Evolutionary conservation across 495 filamentous ascomycete species (phyloP), one percentile per base, ranked within the genome.

Genomic region (Paragyromitra xinjiangensis): DNA sequence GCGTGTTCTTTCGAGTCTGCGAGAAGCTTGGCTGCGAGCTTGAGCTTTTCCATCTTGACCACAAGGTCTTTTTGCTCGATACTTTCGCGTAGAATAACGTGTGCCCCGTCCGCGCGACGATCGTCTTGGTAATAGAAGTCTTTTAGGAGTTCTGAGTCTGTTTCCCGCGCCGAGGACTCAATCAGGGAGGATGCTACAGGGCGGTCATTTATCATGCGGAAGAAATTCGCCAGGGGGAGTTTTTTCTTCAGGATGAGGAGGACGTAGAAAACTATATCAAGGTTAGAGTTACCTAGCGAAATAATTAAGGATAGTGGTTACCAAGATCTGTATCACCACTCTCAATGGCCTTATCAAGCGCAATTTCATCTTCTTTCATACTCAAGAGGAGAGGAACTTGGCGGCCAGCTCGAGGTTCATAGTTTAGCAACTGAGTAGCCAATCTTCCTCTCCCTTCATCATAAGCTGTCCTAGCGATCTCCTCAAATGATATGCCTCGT

Each of bases 41-140:
- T 89, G n/a, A 98, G 87, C 84, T 97, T 98, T 82, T 98, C 96
- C 9, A 85, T 86, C 70, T 88, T 88, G 19, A 67, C n/a, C 9
- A 42, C 39, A 4, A 83, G 75, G 1, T 83, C 81, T 26, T 82
- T 82, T 44, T 81, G 78, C 39, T 78, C 78, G 8, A 83, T 22
- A 22, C 70, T 93, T 85, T 99, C 95, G 14, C 89, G 87, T 55
- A 98, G 82, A 56, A 98, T 91, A 6, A 98, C 89, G 73, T 94
- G 91, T 0, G 95, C 91, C 19, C 95, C 94, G 74, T 99, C 96
- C 26, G 93, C 85, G 0, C 94, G 91, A 6, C 94, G 92, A 83
- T 99, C 95, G 80, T 98, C 96, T 85, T 98, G 95, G 81, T 99
- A 98, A 85, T 95, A 99, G 29, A 99, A 87, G 83, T 98, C 95